Evolutionary conservation across 2,329 filamentous ascomycete species (phyloP), one percentile per base, ranked within the genome.

Genomic region (Venturia effusa): DNA sequence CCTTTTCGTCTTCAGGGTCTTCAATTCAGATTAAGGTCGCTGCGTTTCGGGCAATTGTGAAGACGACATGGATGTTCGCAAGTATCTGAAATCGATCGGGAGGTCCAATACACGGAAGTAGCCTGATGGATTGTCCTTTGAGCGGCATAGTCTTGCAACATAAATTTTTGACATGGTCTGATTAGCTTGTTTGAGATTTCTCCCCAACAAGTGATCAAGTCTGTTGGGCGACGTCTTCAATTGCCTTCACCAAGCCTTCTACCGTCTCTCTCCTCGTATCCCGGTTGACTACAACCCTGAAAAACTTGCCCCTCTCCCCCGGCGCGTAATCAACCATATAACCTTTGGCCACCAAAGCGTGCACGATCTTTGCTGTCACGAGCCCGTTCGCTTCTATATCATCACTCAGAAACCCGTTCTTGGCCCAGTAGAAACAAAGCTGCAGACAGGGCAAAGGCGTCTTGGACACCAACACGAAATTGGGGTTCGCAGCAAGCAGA

Each of bases 351-450:
- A 88, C 78, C 68, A 90, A 74, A 34, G 72, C 75, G 65, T 77
- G 74, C 6, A 81, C 80, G 59, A 89, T 80, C 45, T 75, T 74
- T 67, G 79, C 79, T 4, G 87, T 89, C 6, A 79, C 72, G 68
- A 73, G 76, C 61, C 81, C 81, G 71, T 87, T 88, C 61, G 72
- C 73, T 64, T 78, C 76, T 64, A 65, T 68, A 64, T 79, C 77
- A 15, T 71, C 70, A 1, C 74, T 71, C 64, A 88, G 67, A 64
- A 74, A 69, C 2, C 86, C 84, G 1, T 78, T 78, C 0, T 84
- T 84, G 0, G 87, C 85, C 70, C 89, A 92, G 74, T 96, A 96
- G 74, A 97, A 97, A 79, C 93, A 97, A 27, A 97, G 89, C 77
- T 97, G 94, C 72, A 96, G 78, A 76, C 93, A 97, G 0, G 90